Evolutionary conservation across 768 basidiomycete genomes (phyloP).

Genomic region (Pisolithus marmoratus): DNA sequence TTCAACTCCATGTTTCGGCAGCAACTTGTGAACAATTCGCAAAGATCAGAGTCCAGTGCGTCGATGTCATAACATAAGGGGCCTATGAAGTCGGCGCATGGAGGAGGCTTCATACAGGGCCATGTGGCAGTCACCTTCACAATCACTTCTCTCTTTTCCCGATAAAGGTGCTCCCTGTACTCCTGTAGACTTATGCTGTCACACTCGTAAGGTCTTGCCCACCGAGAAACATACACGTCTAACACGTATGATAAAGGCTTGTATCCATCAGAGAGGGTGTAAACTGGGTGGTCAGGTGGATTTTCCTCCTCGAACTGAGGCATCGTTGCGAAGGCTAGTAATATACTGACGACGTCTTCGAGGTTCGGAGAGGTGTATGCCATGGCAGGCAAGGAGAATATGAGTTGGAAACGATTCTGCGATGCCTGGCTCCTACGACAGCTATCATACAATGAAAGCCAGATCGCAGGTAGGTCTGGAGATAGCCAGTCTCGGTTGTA

Average conservation of each 20-base stretch:
- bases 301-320: constrained; percentile 4
- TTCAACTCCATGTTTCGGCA: constrained; percentile 12
- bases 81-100: not conserved
- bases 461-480: constrained; percentile 13
- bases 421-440: constrained; percentile 9
- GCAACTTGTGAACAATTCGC: constrained; percentile 8
- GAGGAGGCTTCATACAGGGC: constrained; percentile 3
- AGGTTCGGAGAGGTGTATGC: constrained; percentile 16
- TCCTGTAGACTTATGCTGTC: constrained; percentile 3
- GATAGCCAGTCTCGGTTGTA: constrained; percentile 27
- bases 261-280: constrained; percentile 7
- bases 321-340: constrained; percentile 27
- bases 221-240: not conserved
- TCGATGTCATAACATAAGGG: constrained; percentile 2
- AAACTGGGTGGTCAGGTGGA: constrained; percentile 13
- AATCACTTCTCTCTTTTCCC: not conserved
- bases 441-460: constrained; percentile 24
- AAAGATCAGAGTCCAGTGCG: not conserved
- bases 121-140: not conserved
- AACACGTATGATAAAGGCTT: not conserved
- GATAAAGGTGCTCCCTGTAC: not conserved
- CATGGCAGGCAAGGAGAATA: constrained; percentile 30
- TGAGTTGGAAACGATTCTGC: constrained; percentile 15
- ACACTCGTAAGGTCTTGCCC: constrained; percentile 3
- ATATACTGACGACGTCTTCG: constrained; percentile 15